Evolutionary conservation across 2,329 filamentous ascomycete species (phyloP), one percentile per base, ranked within the genome.

Genomic region (Colletotrichum viniferum): DNA sequence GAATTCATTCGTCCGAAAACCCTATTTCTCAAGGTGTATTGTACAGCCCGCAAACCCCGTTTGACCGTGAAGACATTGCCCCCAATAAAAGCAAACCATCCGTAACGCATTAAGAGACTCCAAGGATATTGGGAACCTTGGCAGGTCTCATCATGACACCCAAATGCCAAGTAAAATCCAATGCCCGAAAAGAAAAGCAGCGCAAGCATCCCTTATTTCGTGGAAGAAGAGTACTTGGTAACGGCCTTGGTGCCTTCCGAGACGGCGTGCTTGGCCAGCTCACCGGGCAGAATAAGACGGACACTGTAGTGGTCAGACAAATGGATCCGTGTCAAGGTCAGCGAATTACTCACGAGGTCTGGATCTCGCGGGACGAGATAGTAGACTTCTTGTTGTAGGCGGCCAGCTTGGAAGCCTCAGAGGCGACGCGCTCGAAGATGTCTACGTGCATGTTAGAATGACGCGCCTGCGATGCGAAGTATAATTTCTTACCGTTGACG

Each of bases 321-420:
- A 62, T 16, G 58, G 12, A 10, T 14, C 7, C 10, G 6, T 21
- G 21, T 12, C 32, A 36, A 7, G 26, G 8, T 2, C 7, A 4
- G 60, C 9, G 10, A 26, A 16, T 48, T 34, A 88, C 91, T 80
- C 87, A 93, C 87, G 97, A 98, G 82, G 97, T 99, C 92, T 99
- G 97, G 85, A 99, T 99, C 90, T 99, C 97, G 84, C 97, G 94
- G 81, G 97, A 98, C 70, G 96, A 98, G 89, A 99, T 99, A 86
- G 97, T 99, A 67, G 96, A 98, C 92, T 99, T 99, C 94, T 98
- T 99, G 94, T 99, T 99, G 92, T 99, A 99, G 79, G 97, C 97
- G 81, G 97, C 97, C 77, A 99, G 94, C 94, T 99, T 99, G 86
- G 95, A 98, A 68, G 97, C 97, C 89, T 99, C 97, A 76, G 97